These are phyloP conservation scores for Podila clonocystis DNA, from an alignment of 192 early-diverging fungal species.

Conservation along the genomic window DNA sequence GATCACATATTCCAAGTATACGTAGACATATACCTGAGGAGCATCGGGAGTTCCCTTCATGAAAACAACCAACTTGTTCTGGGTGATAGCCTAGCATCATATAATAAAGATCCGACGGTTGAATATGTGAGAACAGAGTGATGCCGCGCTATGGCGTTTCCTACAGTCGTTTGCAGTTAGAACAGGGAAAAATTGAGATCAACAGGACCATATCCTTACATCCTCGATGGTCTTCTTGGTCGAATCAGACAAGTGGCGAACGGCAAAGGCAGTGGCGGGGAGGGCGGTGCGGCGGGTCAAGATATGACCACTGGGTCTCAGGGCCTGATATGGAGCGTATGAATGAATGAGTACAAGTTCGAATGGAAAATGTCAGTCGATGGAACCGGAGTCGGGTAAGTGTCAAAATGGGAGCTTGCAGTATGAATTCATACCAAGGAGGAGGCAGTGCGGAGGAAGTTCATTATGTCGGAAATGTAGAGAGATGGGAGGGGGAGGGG, in stretches of 20 bases:
- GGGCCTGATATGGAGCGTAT: slow-evolving; percentile 8
- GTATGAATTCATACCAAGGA: slow-evolving; percentile 1
- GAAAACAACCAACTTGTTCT: slow-evolving; percentile 86
- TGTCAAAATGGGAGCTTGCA: neutral
- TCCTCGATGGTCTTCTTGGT: slow-evolving; percentile 55
- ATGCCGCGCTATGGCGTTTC: too few relatives aligned
- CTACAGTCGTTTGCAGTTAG: too few relatives aligned
- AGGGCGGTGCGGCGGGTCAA: slow-evolving; percentile 42
- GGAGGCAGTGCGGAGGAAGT: slow-evolving; percentile 22
- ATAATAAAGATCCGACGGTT: too few relatives aligned
- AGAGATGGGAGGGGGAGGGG: neutral
- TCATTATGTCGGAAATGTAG: slow-evolving; percentile 1
- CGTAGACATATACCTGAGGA: slow-evolving; percentile 71
- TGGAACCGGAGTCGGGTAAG: neutral
- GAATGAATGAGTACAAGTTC: too few relatives aligned
- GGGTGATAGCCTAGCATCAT: slow-evolving; percentile 60
- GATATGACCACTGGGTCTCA: slow-evolving; percentile 39
- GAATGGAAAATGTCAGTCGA: neutral
- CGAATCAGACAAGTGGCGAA: slow-evolving; percentile 48
- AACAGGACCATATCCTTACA: slow-evolving; percentile 17
- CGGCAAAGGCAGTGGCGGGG: slow-evolving; percentile 41
- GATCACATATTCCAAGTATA: neutral
- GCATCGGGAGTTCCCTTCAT: slow-evolving; percentile 97
- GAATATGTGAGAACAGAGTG: too few relatives aligned
- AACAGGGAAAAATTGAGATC: too few relatives aligned